These are phyloP conservation scores for Geotrichum klebahnii DNA, from an alignment of 1,139 yeast species.

Conservation along the genomic window DNA sequence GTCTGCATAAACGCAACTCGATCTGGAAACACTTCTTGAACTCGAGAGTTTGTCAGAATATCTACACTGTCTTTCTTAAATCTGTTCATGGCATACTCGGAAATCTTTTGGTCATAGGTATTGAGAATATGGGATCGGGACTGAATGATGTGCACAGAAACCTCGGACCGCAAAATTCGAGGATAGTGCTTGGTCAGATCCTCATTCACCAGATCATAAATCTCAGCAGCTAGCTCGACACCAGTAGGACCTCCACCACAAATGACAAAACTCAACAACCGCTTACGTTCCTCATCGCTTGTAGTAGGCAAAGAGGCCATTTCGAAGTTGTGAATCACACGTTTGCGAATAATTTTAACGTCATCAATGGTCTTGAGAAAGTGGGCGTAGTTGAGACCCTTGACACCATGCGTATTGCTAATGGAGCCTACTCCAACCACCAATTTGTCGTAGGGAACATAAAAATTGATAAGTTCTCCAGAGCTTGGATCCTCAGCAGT, in stretches of 20 bases:
- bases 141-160: conserved; percentile 61
- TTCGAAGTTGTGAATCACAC: conserved; percentile 53
- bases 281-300: conserved; percentile 54
- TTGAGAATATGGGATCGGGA: conserved; percentile 60
- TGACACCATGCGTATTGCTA: conserved; percentile 62
- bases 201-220: conserved; percentile 56
- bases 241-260: conserved; percentile 76
- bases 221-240: conserved; percentile 64
- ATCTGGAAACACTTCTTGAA: conserved; percentile 51
- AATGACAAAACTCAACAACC: conserved; percentile 55
- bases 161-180: conserved; percentile 52
- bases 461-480: conserved; percentile 44
- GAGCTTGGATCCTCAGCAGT: conserved; percentile 41
- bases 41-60: conserved; percentile 57
- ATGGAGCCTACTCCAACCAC: conserved; percentile 63
- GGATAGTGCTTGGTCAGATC: conserved; percentile 55
- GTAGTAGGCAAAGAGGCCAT: conserved; percentile 60
- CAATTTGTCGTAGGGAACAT: conserved; percentile 60
- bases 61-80: conserved; percentile 57
- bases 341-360: conserved; percentile 53
- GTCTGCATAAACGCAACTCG: conserved; percentile 51
- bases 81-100: conserved; percentile 58
- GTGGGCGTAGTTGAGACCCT: conserved; percentile 55
- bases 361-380: conserved; percentile 63
- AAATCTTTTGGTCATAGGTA: conserved; percentile 58